Base-by-base conservation (phyloP, 2,329 filamentous ascomycete species). In the Acarospora socialis region DNA sequence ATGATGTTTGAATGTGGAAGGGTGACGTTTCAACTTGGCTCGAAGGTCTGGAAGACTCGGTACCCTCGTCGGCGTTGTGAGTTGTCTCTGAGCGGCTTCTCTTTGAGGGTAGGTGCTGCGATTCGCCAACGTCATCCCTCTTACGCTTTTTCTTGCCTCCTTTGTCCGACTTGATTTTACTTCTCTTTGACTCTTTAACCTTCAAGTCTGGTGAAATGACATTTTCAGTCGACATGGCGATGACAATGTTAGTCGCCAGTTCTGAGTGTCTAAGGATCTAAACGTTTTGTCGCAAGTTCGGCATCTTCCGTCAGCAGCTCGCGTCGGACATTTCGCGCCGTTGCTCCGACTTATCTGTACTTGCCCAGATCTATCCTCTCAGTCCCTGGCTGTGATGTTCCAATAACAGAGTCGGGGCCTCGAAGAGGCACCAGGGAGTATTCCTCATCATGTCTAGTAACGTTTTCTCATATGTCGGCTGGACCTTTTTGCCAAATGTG, bases 1-100 rank as follows among this genome's bases (percentile, higher is more conserved):
- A 86, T 24, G 82, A 70, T 14, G 78, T 83, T 48, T 87, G 77
- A 17, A 73, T 70, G 51, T 75, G 74, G 57, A 92, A 87, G 10
- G 86, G 80, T 26, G 78, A 80, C 30, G 50, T 41, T 55, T 59
- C 30, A 54, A 54, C 36, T 57, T 55, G 53, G 32, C 52, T 50
- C 17, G 52, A 45, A 3, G 48, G 42, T 13, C 47, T 39, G 30
- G 51, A 43, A 18, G 37, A 42, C 36, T 61, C 55, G 33, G 61
- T 43, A 14, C 64, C 59, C 53, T 43, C 40, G 9, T 38, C 19
- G 17, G 27, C 30, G 7, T 37, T 30, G n/a, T n/a, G n/a, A n/a
- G n/a, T n/a, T n/a, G n/a, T n/a, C n/a, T n/a, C n/a, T n/a, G n/a
- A n/a, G n/a, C 13, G 28, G 27, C 9, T 22, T 25, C 2, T 31